Conservation (phyloP, 805 yeast genomes). For the Ogataea nitratoaversa region DNA sequence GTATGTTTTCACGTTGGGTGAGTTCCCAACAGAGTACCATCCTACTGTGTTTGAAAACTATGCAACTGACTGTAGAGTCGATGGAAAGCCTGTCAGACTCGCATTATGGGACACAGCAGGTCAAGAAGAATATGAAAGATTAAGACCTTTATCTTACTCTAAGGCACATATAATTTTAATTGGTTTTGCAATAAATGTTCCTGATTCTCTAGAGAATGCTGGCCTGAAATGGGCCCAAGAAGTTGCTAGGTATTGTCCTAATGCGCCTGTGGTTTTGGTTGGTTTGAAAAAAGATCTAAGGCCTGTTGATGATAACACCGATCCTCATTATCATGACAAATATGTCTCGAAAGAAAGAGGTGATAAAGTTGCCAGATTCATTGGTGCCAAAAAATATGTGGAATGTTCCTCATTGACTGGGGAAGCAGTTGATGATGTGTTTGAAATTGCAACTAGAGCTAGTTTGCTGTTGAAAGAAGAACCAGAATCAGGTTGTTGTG, state of each 20-base stretch:
- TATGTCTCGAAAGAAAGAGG: slow-evolving; percentile 59
- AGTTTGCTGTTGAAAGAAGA: slow-evolving; percentile 57
- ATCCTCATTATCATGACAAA: slow-evolving; percentile 31
- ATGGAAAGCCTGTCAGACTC: slow-evolving; percentile 83
- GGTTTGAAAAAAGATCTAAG: slow-evolving; percentile 85
- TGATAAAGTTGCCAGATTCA: slow-evolving; percentile 64
- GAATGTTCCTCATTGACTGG: slow-evolving; percentile 93
- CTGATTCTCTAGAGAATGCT: slow-evolving; percentile 82
- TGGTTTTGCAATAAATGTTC: slow-evolving; percentile 81
- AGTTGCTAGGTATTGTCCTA: slow-evolving; percentile 75
- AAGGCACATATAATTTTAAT: slow-evolving; percentile 83
- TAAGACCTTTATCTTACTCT: slow-evolving; percentile 83
- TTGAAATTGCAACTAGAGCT: slow-evolving; percentile 85
- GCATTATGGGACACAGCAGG: slow-evolving; percentile 98
- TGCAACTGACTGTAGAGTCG: slow-evolving; percentile 90
- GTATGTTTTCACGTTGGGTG: slow-evolving; percentile 90
- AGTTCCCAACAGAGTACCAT: slow-evolving; percentile 87
- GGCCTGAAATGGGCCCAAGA: slow-evolving; percentile 84
- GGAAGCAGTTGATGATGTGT: slow-evolving; percentile 91
- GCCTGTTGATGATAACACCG: slow-evolving; percentile 31
- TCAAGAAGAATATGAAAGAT: slow-evolving; percentile 89
- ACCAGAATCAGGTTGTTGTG: slow-evolving; percentile 41
- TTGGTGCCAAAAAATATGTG: slow-evolving; percentile 79
- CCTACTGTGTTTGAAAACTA: slow-evolving; percentile 95
- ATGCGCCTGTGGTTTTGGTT: slow-evolving; percentile 70